A percentile compares a stretch with the other conserved stretches of the same genome.
Conservation (phyloP, 345 rosid genomes). For the Lumnitzera littorea region DNA sequence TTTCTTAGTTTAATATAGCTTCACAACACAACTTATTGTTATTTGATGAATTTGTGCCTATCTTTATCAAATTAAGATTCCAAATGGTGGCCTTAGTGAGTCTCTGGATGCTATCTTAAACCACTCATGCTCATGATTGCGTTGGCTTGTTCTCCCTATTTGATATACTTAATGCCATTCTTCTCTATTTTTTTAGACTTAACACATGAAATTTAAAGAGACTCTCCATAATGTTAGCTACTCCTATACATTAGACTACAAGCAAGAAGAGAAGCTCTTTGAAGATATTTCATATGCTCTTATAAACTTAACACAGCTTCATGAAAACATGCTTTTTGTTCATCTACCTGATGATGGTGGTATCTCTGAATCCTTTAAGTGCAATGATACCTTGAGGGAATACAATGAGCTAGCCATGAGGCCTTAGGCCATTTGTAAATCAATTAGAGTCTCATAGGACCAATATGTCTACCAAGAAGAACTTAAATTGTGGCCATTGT, state of each 20-base stretch:
- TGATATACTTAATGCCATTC: no score
- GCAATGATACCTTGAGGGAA: slow-evolving; percentile 29
- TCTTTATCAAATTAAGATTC: no score
- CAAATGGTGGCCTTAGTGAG: no score
- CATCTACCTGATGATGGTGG: slow-evolving; percentile 16
- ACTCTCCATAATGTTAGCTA: slow-evolving; percentile 91
- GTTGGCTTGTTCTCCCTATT: no score
- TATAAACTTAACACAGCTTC: slow-evolving; percentile 55
- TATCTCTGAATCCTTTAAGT: slow-evolving; percentile 14
- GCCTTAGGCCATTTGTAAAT: slow-evolving; percentile 95
- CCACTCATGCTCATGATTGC: no score
- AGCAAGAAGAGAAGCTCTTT: slow-evolving; percentile 85
- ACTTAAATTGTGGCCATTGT: slow-evolving; percentile 86
- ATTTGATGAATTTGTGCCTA: no score
- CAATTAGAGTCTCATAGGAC: slow-evolving; percentile 68
- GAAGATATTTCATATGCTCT: slow-evolving; percentile 71
- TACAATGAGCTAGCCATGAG: slow-evolving; percentile 69
- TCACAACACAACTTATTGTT: no score
- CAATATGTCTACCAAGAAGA: slow-evolving; percentile 83
- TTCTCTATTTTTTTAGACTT: no score
- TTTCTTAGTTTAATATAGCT: no score
- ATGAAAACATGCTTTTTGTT: slow-evolving; percentile 33
- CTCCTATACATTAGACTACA: slow-evolving; percentile 82
- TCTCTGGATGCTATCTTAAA: no score
- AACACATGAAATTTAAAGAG: slow-evolving; percentile 64